These are phyloP conservation scores for Brettanomyces custersianus DNA, from an alignment of 805 yeast species.

Conservation along the genomic window DNA sequence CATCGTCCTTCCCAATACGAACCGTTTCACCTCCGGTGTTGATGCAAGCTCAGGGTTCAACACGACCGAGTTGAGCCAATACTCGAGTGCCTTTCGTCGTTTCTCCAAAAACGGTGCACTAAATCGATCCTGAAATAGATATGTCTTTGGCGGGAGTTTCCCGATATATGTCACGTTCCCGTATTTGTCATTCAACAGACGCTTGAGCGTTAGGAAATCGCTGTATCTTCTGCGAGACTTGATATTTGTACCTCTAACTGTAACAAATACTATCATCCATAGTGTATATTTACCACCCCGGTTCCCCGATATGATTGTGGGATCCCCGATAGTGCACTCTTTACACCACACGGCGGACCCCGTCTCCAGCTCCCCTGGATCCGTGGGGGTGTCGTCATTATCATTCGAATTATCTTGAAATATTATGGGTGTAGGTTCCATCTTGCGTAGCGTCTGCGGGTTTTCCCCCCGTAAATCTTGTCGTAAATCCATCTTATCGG, in stretches of 20 bases:
- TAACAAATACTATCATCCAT: slow-evolving; percentile 22
- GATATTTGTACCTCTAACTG: slow-evolving; percentile 29
- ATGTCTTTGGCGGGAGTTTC: slow-evolving; percentile 41
- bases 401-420: slow-evolving; percentile 24
- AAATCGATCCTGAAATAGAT: slow-evolving; percentile 18
- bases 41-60: slow-evolving; percentile 39
- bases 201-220: slow-evolving; percentile 47
- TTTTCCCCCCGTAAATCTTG: no score
- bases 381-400: no score
- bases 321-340: slow-evolving; percentile 23
- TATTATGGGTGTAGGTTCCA: slow-evolving; percentile 34
- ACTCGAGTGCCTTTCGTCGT: slow-evolving; percentile 49
- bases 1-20: slow-evolving; percentile 20
- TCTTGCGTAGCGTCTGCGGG: slow-evolving; percentile 6
- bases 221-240: slow-evolving; percentile 51
- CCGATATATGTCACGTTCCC: slow-evolving; percentile 35
- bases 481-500: no score
- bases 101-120: slow-evolving; percentile 38
- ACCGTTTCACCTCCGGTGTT: slow-evolving; percentile 29
- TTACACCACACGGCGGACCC: slow-evolving; percentile 25
- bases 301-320: slow-evolving; percentile 20
- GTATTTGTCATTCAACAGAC: slow-evolving; percentile 26
- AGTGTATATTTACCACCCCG: slow-evolving; percentile 21
- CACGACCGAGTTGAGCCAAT: slow-evolving; percentile 46
- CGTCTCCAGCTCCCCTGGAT: no score